phyloP scores from a whole-genome alignment of 2,329 filamentous ascomycete species.

The Tolypocladium guangdongense region DNA sequence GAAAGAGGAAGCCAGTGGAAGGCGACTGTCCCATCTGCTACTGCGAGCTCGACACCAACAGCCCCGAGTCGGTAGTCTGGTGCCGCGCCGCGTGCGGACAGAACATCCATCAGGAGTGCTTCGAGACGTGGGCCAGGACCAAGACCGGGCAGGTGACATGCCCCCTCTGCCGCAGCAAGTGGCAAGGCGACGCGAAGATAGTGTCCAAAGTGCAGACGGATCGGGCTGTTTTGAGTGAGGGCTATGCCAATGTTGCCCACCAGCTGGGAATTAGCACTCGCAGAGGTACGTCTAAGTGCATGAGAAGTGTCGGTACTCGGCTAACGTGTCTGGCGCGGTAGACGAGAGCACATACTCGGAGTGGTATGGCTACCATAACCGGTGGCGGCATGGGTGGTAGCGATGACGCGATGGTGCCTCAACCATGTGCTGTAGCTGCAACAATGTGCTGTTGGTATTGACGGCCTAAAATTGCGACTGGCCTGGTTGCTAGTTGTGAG shows the following conservation, averaged over 20 bases:
- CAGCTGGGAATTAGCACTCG: slow-evolving; percentile 45
- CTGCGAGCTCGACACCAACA: slow-evolving; percentile 28
- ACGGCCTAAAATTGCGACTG: too few species aligned
- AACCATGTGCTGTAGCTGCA: background rate
- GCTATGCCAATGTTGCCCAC: slow-evolving; percentile 51
- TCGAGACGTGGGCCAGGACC: slow-evolving; percentile 41
- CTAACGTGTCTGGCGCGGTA: background rate
- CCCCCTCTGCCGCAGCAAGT: slow-evolving; percentile 48
- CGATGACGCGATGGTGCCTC: background rate
- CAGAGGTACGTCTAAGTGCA: slow-evolving; percentile 29
- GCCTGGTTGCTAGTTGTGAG: too few species aligned
- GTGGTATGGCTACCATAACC: slow-evolving; percentile 2
- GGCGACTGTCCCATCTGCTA: slow-evolving; percentile 50
- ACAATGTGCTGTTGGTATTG: too few species aligned
- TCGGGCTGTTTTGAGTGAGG: slow-evolving; percentile 32
- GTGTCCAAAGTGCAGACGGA: slow-evolving; percentile 32
- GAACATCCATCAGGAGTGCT: slow-evolving; percentile 43
- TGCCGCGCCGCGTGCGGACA: slow-evolving; percentile 41
- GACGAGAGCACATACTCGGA: slow-evolving; percentile 2
- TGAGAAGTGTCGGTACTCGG: background rate
- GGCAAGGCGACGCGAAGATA: slow-evolving; percentile 35
- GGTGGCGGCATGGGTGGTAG: background rate
- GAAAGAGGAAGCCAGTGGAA: slow-evolving; percentile 37
- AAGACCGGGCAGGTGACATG: slow-evolving; percentile 40
- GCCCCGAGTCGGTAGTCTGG: slow-evolving; percentile 32